phyloP scores from a whole-genome alignment of 176 grass and related monocot species.

The Oryza officinalis region DNA sequence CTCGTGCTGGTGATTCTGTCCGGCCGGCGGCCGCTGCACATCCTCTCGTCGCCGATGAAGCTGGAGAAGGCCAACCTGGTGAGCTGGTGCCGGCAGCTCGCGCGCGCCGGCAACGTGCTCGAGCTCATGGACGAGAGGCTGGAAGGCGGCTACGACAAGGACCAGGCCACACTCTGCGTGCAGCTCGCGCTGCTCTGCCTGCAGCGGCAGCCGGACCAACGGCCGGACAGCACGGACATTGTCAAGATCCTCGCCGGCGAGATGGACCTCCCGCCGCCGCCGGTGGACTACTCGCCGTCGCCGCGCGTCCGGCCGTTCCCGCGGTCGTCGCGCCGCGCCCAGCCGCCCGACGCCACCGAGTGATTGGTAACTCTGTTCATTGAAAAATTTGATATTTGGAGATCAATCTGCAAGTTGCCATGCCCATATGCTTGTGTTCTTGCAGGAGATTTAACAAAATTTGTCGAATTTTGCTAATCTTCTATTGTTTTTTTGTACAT shows the following conservation, averaged over 20 bases:
- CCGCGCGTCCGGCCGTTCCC: slow-evolving; percentile 44
- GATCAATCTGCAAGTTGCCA: not conserved
- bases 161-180: slow-evolving; percentile 65
- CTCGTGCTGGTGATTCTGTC: slow-evolving; percentile 79
- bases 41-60: slow-evolving; percentile 90
- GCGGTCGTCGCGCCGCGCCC: slow-evolving; percentile 43
- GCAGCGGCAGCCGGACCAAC: slow-evolving; percentile 69
- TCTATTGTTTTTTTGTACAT: slow-evolving; percentile 6
- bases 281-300: slow-evolving; percentile 71
- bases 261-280: slow-evolving; percentile 70
- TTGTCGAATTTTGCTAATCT: not conserved
- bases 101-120: slow-evolving; percentile 63
- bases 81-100: slow-evolving; percentile 87
- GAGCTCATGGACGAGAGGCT: slow-evolving; percentile 80
- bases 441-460: not conserved
- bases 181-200: slow-evolving; percentile 84
- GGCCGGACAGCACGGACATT: slow-evolving; percentile 80
- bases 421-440: not conserved
- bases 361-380: slow-evolving; percentile 14
- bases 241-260: slow-evolving; percentile 81
- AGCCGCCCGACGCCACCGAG: slow-evolving; percentile 39
- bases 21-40: slow-evolving; percentile 77
- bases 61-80: slow-evolving; percentile 91
- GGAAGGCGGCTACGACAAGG: slow-evolving; percentile 57
- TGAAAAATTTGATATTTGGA: not conserved